These are phyloP conservation scores for Cladophialophora immunda DNA, from an alignment of 2,329 filamentous ascomycete species.

Conservation along the genomic window DNA sequence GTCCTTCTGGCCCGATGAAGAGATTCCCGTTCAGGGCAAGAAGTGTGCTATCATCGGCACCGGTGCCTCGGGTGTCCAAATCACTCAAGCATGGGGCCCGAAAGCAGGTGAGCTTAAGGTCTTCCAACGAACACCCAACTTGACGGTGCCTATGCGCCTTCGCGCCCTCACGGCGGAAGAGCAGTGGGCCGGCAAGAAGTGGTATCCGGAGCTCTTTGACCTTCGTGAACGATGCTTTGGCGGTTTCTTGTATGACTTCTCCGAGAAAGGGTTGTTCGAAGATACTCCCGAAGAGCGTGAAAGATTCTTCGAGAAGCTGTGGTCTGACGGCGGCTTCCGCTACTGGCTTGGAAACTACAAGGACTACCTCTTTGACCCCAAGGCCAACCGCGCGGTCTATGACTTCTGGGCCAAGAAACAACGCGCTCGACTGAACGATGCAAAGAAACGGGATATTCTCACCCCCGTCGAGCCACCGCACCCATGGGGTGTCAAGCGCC, in stretches of 20 bases:
- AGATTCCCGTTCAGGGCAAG: constrained; percentile 66
- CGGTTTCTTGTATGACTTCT: constrained; percentile 65
- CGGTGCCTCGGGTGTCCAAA: constrained; percentile 70
- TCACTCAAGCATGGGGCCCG: constrained; percentile 67
- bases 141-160: constrained; percentile 69
- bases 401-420: constrained; percentile 65
- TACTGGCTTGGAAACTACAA: constrained; percentile 63
- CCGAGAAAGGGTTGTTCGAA: constrained; percentile 64
- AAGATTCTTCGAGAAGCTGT: constrained; percentile 59
- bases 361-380: constrained; percentile 57
- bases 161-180: constrained; percentile 59
- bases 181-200: constrained; percentile 56
- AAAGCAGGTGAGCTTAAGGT: constrained; percentile 59
- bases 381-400: constrained; percentile 63
- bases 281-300: constrained; percentile 49
- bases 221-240: constrained; percentile 47
- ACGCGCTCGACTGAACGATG: constrained; percentile 60
- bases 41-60: constrained; percentile 70
- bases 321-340: constrained; percentile 65
- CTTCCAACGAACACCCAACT: constrained; percentile 72
- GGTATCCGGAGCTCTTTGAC: constrained; percentile 35
- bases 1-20: constrained; percentile 65
- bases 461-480: constrained; percentile 63
- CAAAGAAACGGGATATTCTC: constrained; percentile 60
- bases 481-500: constrained; percentile 63